Evolutionary conservation across 768 basidiomycete genomes (phyloP).

Genomic region (Lyophyllum shimeji): DNA sequence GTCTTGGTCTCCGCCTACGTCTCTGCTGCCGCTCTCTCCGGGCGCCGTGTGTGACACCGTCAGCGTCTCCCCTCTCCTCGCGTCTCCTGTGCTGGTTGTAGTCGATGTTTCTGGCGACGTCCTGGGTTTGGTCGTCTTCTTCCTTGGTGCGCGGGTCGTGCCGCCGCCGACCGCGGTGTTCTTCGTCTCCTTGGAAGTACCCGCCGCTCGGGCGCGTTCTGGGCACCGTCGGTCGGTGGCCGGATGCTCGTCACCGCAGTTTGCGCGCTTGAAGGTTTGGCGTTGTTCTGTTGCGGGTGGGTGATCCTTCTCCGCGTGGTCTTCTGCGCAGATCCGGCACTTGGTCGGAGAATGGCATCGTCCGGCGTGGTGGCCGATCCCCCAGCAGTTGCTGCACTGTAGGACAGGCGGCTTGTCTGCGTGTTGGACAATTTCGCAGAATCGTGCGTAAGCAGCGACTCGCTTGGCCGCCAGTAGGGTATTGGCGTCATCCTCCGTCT

Average conservation of each 20-base stretch:
- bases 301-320: background rate
- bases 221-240: conserved; percentile 1
- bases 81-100: background rate
- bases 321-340: background rate
- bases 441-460: background rate
- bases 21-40: no score
- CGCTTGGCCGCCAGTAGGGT: background rate
- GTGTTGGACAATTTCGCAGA: background rate
- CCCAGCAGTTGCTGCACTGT: conserved; percentile 13
- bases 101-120: background rate
- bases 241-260: background rate
- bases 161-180: background rate
- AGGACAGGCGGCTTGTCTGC: background rate
- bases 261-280: background rate
- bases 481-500: background rate
- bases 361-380: conserved; percentile 1
- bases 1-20: background rate
- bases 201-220: background rate
- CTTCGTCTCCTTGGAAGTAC: background rate
- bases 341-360: background rate
- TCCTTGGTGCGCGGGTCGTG: background rate
- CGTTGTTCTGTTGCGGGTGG: background rate
- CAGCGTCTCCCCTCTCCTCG: no score
- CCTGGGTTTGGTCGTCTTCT: background rate
- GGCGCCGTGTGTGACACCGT: no score